Conservation (phyloP, 2,329 filamentous ascomycete genomes). For the Calonectria ilicicola region DNA sequence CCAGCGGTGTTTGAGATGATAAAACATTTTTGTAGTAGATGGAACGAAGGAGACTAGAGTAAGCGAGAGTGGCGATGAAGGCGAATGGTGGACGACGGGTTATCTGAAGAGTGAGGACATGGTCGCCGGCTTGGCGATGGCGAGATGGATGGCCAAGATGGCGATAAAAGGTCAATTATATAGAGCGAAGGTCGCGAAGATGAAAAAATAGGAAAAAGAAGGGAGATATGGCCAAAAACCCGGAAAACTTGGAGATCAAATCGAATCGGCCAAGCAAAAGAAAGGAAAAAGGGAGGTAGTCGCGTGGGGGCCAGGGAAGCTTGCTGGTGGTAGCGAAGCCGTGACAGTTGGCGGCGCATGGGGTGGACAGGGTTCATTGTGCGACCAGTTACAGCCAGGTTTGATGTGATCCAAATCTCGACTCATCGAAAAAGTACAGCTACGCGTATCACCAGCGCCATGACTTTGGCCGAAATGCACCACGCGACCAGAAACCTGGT, state of each 20-base stretch:
- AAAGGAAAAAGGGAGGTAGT: constrained; percentile 2
- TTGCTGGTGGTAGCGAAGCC: not conserved
- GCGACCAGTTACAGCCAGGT: not conserved
- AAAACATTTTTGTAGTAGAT: constrained; percentile 32
- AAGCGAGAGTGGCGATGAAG: not conserved
- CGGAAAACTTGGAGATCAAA: not conserved
- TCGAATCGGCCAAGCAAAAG: not conserved
- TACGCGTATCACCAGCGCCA: not conserved
- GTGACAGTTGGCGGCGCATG: constrained; percentile 31
- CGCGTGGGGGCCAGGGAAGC: constrained; percentile 7
- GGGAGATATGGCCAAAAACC: not conserved
- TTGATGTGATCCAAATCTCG: not conserved
- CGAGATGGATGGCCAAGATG: not conserved
- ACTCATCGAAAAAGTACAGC: not conserved
- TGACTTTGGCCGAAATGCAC: not conserved
- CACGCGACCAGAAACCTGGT: not conserved
- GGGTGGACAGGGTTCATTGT: not conserved
- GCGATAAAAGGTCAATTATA: not conserved
- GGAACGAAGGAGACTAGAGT: not conserved
- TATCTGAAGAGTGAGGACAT: constrained; percentile 36
- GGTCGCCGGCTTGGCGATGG: not conserved
- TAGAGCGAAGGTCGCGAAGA: not conserved
- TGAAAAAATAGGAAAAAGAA: not conserved
- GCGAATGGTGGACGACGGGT: not conserved
- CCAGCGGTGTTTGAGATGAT: constrained; percentile 35